A percentile compares a stretch with the other conserved stretches of the same genome.
These are phyloP conservation scores for Clonostachys chloroleuca DNA, from an alignment of 2,329 filamentous ascomycete genomes.

Conservation along the genomic window DNA sequence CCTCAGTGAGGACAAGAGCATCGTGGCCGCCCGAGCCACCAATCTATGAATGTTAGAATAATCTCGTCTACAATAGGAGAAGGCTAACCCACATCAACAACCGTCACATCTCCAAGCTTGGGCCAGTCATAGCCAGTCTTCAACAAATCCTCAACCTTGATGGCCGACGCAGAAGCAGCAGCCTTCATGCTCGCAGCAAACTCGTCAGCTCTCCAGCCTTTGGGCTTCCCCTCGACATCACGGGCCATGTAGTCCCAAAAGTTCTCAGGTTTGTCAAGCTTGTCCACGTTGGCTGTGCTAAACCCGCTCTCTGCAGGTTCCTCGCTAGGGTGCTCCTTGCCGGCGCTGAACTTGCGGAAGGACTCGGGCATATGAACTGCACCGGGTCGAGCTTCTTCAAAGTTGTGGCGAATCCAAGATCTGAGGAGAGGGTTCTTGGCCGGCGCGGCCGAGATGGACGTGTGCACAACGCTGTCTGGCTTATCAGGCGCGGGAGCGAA, in stretches of 20 bases:
- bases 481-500: slow-evolving; percentile 11
- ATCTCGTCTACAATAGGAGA: too few species aligned
- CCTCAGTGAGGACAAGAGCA: slow-evolving; percentile 15
- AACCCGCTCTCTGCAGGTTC: slow-evolving; percentile 5
- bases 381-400: too few species aligned
- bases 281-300: not conserved
- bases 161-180: too few species aligned
- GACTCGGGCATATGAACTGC: too few species aligned
- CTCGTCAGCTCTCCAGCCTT: not conserved
- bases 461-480: not conserved
- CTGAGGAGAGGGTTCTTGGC: not conserved
- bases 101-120: too few species aligned
- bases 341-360: not conserved
- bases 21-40: slow-evolving; percentile 33
- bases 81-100: too few species aligned
- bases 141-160: too few species aligned
- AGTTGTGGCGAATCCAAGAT: too few species aligned
- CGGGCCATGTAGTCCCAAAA: not conserved
- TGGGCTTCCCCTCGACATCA: not conserved
- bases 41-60: slow-evolving; percentile 6
- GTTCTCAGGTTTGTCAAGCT: slow-evolving; percentile 1
- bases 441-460: not conserved
- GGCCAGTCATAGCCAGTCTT: too few species aligned
- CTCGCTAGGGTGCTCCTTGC: not conserved
- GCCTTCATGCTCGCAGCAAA: slow-evolving; percentile 2